These are phyloP conservation scores for Apiospora hydei DNA, from an alignment of 2,329 filamentous ascomycete genomes.

Conservation along the genomic window DNA sequence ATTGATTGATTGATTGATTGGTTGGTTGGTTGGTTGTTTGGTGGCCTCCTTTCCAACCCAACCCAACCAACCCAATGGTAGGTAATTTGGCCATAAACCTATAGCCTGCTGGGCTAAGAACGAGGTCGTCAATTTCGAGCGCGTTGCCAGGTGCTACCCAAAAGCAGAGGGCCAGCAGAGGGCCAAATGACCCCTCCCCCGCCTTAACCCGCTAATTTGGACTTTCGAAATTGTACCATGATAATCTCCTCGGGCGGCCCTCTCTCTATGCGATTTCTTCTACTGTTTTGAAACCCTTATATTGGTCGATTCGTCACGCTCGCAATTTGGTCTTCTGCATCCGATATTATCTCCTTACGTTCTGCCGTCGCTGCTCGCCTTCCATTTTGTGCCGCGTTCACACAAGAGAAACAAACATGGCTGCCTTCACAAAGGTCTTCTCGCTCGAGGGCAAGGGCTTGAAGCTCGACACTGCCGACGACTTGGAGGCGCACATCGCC, in stretches of 20 bases:
- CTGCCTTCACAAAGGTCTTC: slow-evolving; percentile 71
- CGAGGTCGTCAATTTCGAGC: neutral
- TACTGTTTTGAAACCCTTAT: slow-evolving; percentile 13
- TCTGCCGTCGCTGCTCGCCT: slow-evolving; percentile 9
- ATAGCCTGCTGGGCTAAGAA: neutral
- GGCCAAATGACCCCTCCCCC: slow-evolving; percentile 15
- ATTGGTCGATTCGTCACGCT: neutral
- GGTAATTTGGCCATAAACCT: slow-evolving; percentile 2
- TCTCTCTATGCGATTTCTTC: neutral
- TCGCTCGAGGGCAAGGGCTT: slow-evolving; percentile 90
- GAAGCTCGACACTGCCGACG: slow-evolving; percentile 88
- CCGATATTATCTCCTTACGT: slow-evolving; percentile 3
- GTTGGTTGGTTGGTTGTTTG: too few relatives aligned
- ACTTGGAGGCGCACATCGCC: slow-evolving; percentile 85
- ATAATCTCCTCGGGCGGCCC: slow-evolving; percentile 12
- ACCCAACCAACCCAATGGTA: neutral
- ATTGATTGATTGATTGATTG: neutral
- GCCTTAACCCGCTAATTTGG: slow-evolving; percentile 17
- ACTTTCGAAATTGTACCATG: slow-evolving; percentile 19
- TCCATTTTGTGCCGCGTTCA: neutral
- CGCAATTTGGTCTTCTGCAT: neutral
- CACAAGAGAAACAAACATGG: slow-evolving; percentile 51
- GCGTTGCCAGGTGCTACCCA: slow-evolving; percentile 17
- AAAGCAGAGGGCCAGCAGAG: neutral
- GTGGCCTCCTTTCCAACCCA: neutral